Conservation (phyloP, 2,329 filamentous ascomycete species). For the Colletotrichum lentis region DNA sequence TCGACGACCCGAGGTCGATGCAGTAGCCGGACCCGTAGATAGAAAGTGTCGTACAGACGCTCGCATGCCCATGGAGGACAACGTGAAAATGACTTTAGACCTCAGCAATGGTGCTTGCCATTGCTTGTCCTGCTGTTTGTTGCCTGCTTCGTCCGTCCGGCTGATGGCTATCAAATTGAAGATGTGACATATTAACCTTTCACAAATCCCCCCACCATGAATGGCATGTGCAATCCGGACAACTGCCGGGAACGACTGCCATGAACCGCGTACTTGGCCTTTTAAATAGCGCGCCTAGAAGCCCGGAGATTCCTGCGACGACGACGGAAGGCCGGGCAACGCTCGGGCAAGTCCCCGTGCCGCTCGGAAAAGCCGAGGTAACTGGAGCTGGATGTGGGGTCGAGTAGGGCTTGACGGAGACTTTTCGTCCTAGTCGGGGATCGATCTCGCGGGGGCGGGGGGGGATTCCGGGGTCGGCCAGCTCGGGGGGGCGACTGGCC, state of each 20-base stretch:
- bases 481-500: slow-evolving; percentile 17
- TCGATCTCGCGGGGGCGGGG: slow-evolving; percentile 6
- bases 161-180: background rate
- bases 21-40: background rate
- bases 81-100: no score
- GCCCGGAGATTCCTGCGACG: slow-evolving; percentile 12
- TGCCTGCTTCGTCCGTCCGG: background rate
- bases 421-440: background rate
- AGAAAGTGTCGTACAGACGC: background rate
- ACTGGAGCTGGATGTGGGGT: slow-evolving; percentile 3
- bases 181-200: background rate
- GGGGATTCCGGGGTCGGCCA: slow-evolving; percentile 30
- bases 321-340: background rate
- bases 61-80: background rate
- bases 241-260: background rate
- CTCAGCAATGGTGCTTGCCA: background rate
- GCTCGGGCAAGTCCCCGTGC: background rate
- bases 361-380: slow-evolving; percentile 25
- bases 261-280: background rate
- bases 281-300: slow-evolving; percentile 17
- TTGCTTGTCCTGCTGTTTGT: background rate
- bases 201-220: no score
- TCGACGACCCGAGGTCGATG: slow-evolving; percentile 26
- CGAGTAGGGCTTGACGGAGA: no score
- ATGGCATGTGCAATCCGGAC: background rate